Base-by-base conservation (phyloP, 2,329 filamentous ascomycete genomes). In the Trematosphaeria pertusa region DNA sequence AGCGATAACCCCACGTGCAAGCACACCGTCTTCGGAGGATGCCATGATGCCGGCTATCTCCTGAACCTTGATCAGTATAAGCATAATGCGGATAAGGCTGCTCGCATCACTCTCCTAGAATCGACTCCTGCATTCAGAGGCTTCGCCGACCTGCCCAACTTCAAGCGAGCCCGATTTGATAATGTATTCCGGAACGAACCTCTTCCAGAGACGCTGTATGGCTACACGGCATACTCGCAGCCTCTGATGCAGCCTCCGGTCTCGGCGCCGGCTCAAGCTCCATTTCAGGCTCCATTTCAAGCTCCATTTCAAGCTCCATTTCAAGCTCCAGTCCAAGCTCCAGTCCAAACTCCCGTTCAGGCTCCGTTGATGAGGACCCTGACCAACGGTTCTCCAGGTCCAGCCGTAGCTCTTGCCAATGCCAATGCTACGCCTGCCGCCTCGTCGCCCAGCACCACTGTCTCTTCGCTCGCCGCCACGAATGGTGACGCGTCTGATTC, bases 11-110 rank as follows among this genome's bases (percentile, higher is more conserved):
- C 72, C 12, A 75, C 77, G 31, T 77, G 74, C 62, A 74, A 72
- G 47, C 74, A 76, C 46, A 73, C 78, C 56, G 70, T 78, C 53
- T 78, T 79, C 49, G 75, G 73, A 15, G 75, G 75, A 6, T 76
- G 73, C 49, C 73, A 76, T 45, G 76, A 79, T 57, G 73, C 74
- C 33, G 76, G 75, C 22, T 78, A 75, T 48, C 66, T 78, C 22
- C 65, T 73, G 17, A 74, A 73, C 19, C 68, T 79, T 37, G 75
- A 77, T 39, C 67, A 72, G 10, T 77, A 76, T 61, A 75, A 75
- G 39, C 70, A 74, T 49, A 70, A 78, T 42, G 43, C 60, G 21
- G 43, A 48, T 28, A 69, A 67, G 32, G 65, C 70, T 18, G 59
- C 65, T 21, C 71, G 71, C 3, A 72, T 79, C 39, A 77, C 75